Evolutionary conservation across 768 basidiomycete species (phyloP).

Genomic region (Termitomyces sp.): DNA sequence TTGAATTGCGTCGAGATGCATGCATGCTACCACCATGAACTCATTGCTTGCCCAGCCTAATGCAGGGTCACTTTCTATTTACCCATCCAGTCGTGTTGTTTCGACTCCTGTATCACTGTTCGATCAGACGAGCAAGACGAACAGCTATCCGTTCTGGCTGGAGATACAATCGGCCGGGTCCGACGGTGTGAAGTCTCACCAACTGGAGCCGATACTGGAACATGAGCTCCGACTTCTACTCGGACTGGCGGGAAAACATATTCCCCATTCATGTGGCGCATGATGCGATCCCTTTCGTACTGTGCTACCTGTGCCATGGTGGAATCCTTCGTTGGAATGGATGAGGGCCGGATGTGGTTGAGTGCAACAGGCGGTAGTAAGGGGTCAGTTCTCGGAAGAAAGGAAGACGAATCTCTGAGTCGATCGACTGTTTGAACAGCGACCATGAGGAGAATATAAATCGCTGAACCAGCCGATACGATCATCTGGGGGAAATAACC

Average conservation of each 20-base stretch:
- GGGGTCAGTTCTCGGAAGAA: not conserved
- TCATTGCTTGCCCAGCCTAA: not conserved
- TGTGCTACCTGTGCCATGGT: constrained; percentile 30
- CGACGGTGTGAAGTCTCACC: not conserved
- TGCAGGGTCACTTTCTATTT: not conserved
- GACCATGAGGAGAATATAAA: constrained; percentile 39
- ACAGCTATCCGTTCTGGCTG: not conserved
- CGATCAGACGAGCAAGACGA: not conserved
- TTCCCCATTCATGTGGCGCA: constrained; percentile 35
- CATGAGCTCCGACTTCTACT: not conserved
- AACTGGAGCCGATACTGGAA: not conserved
- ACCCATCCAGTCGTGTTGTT: not conserved
- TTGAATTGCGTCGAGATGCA: not conserved
- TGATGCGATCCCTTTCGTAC: constrained; percentile 33
- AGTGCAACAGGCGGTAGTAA: not conserved
- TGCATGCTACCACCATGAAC: not conserved
- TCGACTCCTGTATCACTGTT: not conserved
- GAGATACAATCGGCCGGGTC: not conserved
- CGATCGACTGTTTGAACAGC: constrained; percentile 21
- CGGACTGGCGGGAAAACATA: constrained; percentile 40
- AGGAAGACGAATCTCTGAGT: not conserved
- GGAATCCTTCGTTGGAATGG: constrained; percentile 25
- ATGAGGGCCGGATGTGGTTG: constrained; percentile 22
- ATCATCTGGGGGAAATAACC: constrained; percentile 59
- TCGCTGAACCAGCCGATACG: constrained; percentile 34